These are phyloP conservation scores for Trametes elegans DNA, from an alignment of 768 basidiomycete genomes.

Conservation along the genomic window DNA sequence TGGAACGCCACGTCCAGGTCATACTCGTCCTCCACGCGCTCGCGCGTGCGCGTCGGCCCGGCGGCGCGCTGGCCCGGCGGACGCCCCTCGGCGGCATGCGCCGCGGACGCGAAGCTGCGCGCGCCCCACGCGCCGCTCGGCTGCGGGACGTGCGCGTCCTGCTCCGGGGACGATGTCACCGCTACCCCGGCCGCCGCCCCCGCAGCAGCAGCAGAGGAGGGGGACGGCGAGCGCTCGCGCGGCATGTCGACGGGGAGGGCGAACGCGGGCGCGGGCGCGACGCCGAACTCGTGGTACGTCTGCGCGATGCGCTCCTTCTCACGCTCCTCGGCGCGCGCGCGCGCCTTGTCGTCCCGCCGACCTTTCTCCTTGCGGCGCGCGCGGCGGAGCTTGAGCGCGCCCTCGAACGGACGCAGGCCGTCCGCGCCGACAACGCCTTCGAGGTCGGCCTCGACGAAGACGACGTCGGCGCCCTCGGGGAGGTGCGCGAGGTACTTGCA, in stretches of 20 bases:
- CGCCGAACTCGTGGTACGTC: slow-evolving; percentile 22
- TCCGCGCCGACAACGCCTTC: slow-evolving; percentile 71
- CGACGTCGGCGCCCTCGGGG: slow-evolving; percentile 88
- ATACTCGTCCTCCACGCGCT: slow-evolving; percentile 59
- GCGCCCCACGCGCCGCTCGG: slow-evolving; percentile 70
- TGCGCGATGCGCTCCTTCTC: slow-evolving; percentile 47
- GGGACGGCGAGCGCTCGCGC: slow-evolving; percentile 43
- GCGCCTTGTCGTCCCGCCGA: slow-evolving; percentile 84
- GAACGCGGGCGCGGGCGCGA: slow-evolving; percentile 10
- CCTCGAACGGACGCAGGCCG: slow-evolving; percentile 80
- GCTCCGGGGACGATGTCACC: too few species aligned
- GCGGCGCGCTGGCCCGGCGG: slow-evolving; percentile 16
- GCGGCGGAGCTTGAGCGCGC: slow-evolving; percentile 72
- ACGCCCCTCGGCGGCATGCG: slow-evolving; percentile 32
- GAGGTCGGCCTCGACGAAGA: slow-evolving; percentile 89
- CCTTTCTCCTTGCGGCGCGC: slow-evolving; percentile 77
- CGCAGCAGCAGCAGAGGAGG: slow-evolving; percentile 65
- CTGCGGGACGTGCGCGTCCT: slow-evolving; percentile 18
- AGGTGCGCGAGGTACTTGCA: slow-evolving; percentile 96
- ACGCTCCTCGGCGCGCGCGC: slow-evolving; percentile 70
- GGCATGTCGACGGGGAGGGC: slow-evolving; percentile 17
- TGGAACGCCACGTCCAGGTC: slow-evolving; percentile 80
- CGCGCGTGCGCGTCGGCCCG: slow-evolving; percentile 32
- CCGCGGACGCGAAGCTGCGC: slow-evolving; percentile 78
- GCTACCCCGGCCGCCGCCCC: too few species aligned